Base-by-base conservation (phyloP, 2,329 filamentous ascomycete genomes). In the Venturia aucupariae region DNA sequence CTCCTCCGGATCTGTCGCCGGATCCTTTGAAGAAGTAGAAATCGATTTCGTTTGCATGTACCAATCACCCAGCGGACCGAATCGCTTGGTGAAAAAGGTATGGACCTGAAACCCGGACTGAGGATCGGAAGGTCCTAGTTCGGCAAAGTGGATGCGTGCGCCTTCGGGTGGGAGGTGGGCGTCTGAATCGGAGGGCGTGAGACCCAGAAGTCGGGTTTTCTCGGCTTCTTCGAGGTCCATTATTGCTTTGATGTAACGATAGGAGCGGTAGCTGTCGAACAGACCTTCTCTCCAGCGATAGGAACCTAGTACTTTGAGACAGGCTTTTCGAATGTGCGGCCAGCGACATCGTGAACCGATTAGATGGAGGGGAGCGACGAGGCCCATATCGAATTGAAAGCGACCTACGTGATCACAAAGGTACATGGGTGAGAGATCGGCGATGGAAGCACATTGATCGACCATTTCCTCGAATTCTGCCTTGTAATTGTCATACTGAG, bases 231-330 rank as follows among this genome's bases (percentile, higher is more conserved):
- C 62, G 30, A 63, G 51, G n/a, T 63, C 35, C 46, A 51, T 63
- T 11, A 46, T 30, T 30, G 35, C 51, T 32, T 41, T 57, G 24
- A 63, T 57, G 62, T 51, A 63, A 8, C 46, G 46, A 7, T 46
- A 54, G 6, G 62, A 63, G 24, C 62, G 62, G 19, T 41, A 63
- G 48, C 62, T 63, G 51, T 63, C 62, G 13, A 63, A 63, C 1
- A 63, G 51, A 6, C 62, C 62, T 59, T 63, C 62, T n/a, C 62
- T 46, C 62, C 62, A 63, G 6, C 46, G 62, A 27, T 42, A 48
- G 1, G 19, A 54, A 17, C 42, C 46, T 63, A 63, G n/a, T 42
- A 63, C 51, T 19, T 42, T 39, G 24, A 63, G 35, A 13, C 42
- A 38, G 15, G 1, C 24, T 57, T 63, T 39, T 24, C 62, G 62